phyloP scores from a whole-genome alignment of 2,329 filamentous ascomycete genomes.

The Calonectria leucothoes region DNA sequence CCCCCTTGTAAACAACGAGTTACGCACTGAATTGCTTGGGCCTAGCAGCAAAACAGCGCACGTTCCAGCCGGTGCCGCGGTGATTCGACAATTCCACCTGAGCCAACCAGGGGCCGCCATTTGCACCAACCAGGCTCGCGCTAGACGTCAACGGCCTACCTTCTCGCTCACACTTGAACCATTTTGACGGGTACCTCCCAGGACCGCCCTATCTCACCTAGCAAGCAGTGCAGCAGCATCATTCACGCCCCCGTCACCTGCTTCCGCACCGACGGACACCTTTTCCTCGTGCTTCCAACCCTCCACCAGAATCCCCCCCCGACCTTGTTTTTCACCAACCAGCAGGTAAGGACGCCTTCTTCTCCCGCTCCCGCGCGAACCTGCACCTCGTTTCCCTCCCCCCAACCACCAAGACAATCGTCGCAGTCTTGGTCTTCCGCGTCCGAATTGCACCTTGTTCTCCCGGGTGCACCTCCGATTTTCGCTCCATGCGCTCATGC shows the following conservation, averaged over 20 bases:
- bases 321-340: slow-evolving; percentile 19
- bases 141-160: slow-evolving; percentile 16
- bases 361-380: not conserved
- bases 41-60: slow-evolving; percentile 11
- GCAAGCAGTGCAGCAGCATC: slow-evolving; percentile 17
- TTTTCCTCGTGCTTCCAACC: slow-evolving; percentile 23
- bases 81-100: slow-evolving; percentile 21
- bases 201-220: not conserved
- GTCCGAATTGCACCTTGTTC: not conserved
- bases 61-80: slow-evolving; percentile 14
- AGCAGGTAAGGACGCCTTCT: slow-evolving; percentile 27
- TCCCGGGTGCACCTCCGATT: slow-evolving; percentile 18
- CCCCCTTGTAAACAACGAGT: not conserved
- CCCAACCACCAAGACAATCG: not conserved
- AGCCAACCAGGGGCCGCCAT: slow-evolving; percentile 3
- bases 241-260: slow-evolving; percentile 22
- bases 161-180: slow-evolving; percentile 7
- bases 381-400: not conserved
- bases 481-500: slow-evolving; percentile 52
- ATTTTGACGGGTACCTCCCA: slow-evolving; percentile 6
- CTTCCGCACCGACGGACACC: slow-evolving; percentile 17
- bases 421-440: not conserved
- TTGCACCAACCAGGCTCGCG: slow-evolving; percentile 15
- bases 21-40: not conserved
- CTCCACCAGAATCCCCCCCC: slow-evolving; percentile 22